A percentile compares a stretch with the other conserved stretches of the same genome.
These are phyloP conservation scores for Coffea eugenioides DNA, from an alignment of 257 asterid genomes.

Conservation along the genomic window DNA sequence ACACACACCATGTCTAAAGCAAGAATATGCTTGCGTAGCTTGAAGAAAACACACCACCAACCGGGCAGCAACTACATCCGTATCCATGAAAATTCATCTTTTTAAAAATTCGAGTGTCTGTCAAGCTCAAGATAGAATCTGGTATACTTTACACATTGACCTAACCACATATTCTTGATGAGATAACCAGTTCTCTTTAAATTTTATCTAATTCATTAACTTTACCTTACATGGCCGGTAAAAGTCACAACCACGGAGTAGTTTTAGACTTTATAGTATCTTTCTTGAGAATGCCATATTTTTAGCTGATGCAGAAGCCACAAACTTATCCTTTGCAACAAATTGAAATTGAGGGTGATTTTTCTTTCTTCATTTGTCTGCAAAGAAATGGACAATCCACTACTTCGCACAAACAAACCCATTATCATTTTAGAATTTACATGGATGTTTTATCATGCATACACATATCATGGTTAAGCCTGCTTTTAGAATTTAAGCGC, in stretches of 20 bases:
- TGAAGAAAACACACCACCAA: slow-evolving; percentile 11
- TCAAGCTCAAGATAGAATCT: slow-evolving; percentile 18
- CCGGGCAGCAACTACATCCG: background rate
- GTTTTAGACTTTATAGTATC: background rate
- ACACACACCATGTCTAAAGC: background rate
- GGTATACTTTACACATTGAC: background rate
- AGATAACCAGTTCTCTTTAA: background rate
- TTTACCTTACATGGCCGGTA: background rate
- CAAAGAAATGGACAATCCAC: too few relatives aligned
- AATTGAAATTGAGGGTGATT: too few relatives aligned
- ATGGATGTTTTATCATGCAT: too few relatives aligned
- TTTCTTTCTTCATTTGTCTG: too few relatives aligned
- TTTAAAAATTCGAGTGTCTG: slow-evolving; percentile 16
- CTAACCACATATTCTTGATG: slow-evolving; percentile 2
- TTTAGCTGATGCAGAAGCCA: background rate
- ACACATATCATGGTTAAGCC: too few relatives aligned
- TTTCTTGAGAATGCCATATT: background rate
- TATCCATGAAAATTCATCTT: slow-evolving; percentile 6
- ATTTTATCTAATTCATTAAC: background rate
- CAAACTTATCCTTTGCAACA: background rate
- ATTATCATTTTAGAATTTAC: too few relatives aligned
- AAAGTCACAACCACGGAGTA: background rate
- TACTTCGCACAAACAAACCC: too few relatives aligned
- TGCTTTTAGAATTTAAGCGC: too few relatives aligned
- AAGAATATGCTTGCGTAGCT: slow-evolving; percentile 16